These are phyloP conservation scores for Hymenoscyphus fructigenus DNA, from an alignment of 2,329 filamentous ascomycete genomes.

Conservation along the genomic window DNA sequence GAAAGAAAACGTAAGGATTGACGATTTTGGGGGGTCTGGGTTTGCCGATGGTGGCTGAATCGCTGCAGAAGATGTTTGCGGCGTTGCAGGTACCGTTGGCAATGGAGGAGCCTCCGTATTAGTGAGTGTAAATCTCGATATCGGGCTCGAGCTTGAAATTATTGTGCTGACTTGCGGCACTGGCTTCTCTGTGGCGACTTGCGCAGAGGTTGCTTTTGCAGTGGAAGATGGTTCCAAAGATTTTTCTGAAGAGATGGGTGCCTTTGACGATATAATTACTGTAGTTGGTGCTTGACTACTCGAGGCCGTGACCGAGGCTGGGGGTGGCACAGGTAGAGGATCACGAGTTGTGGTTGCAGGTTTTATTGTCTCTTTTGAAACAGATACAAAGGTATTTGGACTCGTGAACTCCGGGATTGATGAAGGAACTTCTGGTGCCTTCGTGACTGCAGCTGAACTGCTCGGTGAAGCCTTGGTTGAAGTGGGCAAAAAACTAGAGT, in stretches of 20 bases:
- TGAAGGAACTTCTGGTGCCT: neutral
- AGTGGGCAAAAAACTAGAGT: neutral
- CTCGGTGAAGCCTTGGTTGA: neutral
- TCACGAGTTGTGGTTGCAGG: neutral
- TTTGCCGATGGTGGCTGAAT: neutral
- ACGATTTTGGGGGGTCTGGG: neutral
- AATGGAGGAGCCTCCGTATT: neutral
- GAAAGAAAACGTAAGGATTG: neutral
- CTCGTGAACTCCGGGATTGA: conserved; percentile 10
- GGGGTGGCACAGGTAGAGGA: neutral
- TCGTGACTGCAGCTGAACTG: neutral
- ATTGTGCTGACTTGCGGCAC: conserved; percentile 1
- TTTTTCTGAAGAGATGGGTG: neutral
- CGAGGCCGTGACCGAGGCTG: neutral
- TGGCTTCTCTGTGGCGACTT: conserved; percentile 1
- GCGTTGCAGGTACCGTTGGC: neutral
- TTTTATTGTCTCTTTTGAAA: conserved; percentile 3
- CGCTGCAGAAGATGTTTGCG: neutral
- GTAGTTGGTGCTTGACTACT: neutral
- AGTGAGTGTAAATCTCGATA: conserved; percentile 1
- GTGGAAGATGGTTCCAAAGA: neutral
- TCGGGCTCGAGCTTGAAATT: neutral
- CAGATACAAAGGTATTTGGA: conserved; percentile 6
- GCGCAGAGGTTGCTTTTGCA: neutral
- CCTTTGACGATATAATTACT: neutral